Evolutionary conservation across 352 stramenopile species (phyloP).

Genomic region (Globisporangium iwayamae): DNA sequence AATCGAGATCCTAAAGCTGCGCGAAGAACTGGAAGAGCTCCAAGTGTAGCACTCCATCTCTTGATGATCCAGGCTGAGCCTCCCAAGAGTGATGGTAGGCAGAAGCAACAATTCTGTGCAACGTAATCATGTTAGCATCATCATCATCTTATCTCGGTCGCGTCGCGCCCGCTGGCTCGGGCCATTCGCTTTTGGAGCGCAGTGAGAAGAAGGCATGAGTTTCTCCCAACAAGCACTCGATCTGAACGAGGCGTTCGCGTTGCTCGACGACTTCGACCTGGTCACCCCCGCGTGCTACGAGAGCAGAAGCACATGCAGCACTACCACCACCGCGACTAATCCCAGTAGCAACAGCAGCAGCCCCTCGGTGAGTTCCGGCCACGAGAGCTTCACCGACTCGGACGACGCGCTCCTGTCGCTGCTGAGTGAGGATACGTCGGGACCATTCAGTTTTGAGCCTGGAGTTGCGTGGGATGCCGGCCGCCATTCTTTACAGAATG

Average conservation of each 20-base stretch:
- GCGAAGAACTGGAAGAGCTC: constrained; percentile 9
- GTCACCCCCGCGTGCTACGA: too few relatives aligned
- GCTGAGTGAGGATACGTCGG: too few relatives aligned
- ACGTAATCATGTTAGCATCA: too few relatives aligned
- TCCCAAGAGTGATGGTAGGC: not conserved
- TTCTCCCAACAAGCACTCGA: not conserved
- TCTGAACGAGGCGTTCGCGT: constrained; percentile 8
- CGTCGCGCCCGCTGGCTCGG: too few relatives aligned
- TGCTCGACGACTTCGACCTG: constrained; percentile 10
- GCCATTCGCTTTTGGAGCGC: too few relatives aligned
- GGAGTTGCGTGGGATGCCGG: too few relatives aligned
- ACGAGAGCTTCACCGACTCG: not conserved
- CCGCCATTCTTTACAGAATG: not conserved
- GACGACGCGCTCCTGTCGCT: too few relatives aligned
- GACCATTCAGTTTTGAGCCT: too few relatives aligned
- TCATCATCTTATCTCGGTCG: too few relatives aligned
- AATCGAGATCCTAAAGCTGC: constrained; percentile 16
- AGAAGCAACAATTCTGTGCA: not conserved
- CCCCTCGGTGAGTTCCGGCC: not conserved
- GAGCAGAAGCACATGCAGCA: not conserved
- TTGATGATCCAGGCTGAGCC: not conserved
- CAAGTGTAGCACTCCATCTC: not conserved
- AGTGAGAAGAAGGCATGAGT: not conserved
- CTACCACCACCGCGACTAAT: too few relatives aligned
- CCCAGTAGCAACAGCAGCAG: not conserved